Conservation (phyloP, 371 early-diverging fungal genomes). For the Entomophthora muscae region DNA sequence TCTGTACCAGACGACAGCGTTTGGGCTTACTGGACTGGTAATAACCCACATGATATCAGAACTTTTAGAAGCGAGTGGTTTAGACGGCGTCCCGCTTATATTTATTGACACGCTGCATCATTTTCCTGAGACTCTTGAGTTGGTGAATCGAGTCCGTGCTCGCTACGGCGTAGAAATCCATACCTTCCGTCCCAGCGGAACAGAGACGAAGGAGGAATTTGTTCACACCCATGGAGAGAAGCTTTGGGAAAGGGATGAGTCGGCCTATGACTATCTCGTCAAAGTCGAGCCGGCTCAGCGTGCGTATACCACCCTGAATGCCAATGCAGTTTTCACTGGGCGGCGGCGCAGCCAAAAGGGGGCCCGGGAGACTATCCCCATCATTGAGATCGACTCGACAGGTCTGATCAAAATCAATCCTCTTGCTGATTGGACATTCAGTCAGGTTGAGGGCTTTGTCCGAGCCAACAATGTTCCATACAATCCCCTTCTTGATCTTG, state of each 20-base stretch:
- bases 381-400: conserved; percentile 64
- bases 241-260: conserved; percentile 67
- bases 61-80: conserved; percentile 18
- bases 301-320: conserved; percentile 56
- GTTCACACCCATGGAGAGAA: conserved; percentile 45
- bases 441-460: conserved; percentile 70
- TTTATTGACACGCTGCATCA: conserved; percentile 87
- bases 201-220: conserved; percentile 41
- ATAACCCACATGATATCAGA: conserved; percentile 56
- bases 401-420: conserved; percentile 76
- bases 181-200: conserved; percentile 47
- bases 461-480: conserved; percentile 76
- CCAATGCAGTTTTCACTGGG: conserved; percentile 69
- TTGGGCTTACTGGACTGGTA: conserved; percentile 57
- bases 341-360: conserved; percentile 79
- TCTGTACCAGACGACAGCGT: conserved; percentile 80
- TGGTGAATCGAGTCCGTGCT: conserved; percentile 39
- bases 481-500: conserved; percentile 72
- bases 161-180: conserved; percentile 56
- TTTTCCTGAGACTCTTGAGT: conserved; percentile 72
- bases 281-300: conserved; percentile 87
- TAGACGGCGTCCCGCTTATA: conserved; percentile 47
- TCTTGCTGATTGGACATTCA: conserved; percentile 73
- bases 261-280: conserved; percentile 72
- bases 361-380: conserved; percentile 50